Base-by-base conservation (phyloP, 345 rosid species). In the Hevea brasiliensis region DNA sequence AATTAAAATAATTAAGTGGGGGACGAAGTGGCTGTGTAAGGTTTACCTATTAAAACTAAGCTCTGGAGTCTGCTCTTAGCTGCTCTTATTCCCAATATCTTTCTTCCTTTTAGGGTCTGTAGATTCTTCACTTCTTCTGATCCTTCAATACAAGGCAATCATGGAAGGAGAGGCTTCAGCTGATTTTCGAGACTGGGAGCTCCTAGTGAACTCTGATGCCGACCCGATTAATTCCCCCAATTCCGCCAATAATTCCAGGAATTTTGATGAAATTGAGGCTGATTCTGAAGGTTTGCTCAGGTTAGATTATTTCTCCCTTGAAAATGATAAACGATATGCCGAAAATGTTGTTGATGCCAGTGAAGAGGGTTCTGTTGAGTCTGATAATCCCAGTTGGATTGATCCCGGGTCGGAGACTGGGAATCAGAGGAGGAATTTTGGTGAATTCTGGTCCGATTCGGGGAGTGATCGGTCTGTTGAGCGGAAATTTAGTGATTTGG, bases 341-440 rank as follows among this genome's bases (percentile, higher is more conserved):
- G 84, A 72, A 73, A 42, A 61, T 68, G 77, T 63, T 61, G 72
- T 56, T 48, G 84, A 75, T 79, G 76, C 17, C 63, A 81, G 79
- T 54, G 84, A 83, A 29, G 90, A 84, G 54, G 90, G 84, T 23
- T 85, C 91, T 59, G 82, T 82, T 60, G 89, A 82, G 65, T 89
- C 96, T 14, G 98, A 88, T 73, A 88, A 88, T 85, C 97, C 98
- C 37, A 92, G 97, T 47, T 94, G 98, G 98, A 85, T 92, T 72
- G 98, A 90, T 75, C 98, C 98, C 13, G 86, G 78, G 18, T 77
- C 79, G 4, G 93, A 83, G 41, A 77, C 77, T 75, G 75, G 81
- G 62, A 88, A 75, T 65, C 81, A 67, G 67, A 79, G 77, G 40
- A 85, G 81, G 78, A 84, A 80, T 75, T 64, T 76, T n/a, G 84